These are phyloP conservation scores for Peniophora sp. DNA, from an alignment of 1,284 basidiomycete genomes.

Conservation along the genomic window DNA sequence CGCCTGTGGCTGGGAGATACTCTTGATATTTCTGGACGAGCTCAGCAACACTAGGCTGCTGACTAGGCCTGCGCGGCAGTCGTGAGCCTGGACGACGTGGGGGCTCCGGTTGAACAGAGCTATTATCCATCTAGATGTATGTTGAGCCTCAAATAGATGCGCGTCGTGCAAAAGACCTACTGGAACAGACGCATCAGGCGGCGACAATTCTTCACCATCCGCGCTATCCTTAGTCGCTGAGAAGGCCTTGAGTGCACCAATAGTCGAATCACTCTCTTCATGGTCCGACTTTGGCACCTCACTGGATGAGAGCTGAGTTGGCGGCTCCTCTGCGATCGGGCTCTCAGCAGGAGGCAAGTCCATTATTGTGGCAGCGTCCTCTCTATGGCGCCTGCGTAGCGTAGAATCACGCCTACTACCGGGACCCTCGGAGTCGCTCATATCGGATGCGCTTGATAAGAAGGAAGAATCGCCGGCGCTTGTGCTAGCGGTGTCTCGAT, in stretches of 20 bases:
- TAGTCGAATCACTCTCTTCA: conserved; percentile 83
- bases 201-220: neutral
- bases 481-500: conserved; percentile 19
- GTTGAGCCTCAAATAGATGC: neutral
- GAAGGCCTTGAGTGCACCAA: conserved; percentile 59
- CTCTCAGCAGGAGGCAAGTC: neutral
- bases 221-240: conserved; percentile 1
- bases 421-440: conserved; percentile 38
- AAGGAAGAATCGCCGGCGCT: conserved; percentile 41
- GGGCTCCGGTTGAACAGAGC: conserved; percentile 5
- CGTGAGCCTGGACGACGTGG: conserved; percentile 37
- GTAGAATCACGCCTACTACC: conserved; percentile 11
- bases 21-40: conserved; percentile 81
- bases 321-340: conserved; percentile 5
- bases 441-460: conserved; percentile 41
- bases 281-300: conserved; percentile 29
- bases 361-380: conserved; percentile 3
- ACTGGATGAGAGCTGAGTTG: neutral
- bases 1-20: conserved; percentile 61
- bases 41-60: conserved; percentile 71
- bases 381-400: conserved; percentile 4
- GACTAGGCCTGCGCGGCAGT: conserved; percentile 56
- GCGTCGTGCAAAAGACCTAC: neutral
- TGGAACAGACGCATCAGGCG: neutral
- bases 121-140: conserved; percentile 1